Percentiles rank a stretch among this genome's conserved stretches.
Conservation (phyloP, 2,329 filamentous ascomycete species). For the Colletotrichum caudatum region DNA sequence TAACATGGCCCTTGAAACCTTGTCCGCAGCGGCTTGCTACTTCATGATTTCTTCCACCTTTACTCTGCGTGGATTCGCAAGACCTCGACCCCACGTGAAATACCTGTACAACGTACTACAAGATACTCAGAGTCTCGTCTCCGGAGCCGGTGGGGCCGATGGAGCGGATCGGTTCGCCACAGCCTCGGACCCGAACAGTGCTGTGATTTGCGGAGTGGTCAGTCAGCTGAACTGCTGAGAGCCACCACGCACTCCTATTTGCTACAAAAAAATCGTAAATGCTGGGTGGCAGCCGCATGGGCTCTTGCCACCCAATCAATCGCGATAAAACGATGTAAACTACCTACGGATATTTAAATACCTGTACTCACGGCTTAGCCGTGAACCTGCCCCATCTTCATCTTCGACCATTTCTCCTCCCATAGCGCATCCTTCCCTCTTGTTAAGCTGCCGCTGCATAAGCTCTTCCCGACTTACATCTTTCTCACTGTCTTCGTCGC, state of each 20-base stretch:
- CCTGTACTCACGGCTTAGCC: no score
- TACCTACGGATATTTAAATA: background rate
- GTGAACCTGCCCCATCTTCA: background rate
- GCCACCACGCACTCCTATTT: constrained; percentile 3
- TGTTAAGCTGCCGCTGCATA: background rate
- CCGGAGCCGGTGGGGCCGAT: background rate
- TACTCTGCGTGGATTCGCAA: background rate
- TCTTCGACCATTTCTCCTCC: background rate
- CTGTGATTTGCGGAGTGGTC: background rate
- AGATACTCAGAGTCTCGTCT: background rate
- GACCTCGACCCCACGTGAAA: no score
- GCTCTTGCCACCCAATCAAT: background rate
- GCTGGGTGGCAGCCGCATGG: background rate
- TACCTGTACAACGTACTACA: background rate
- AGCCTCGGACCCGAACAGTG: constrained; percentile 22
- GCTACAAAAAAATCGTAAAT: background rate
- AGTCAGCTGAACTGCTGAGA: constrained; percentile 3
- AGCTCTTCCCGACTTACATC: background rate
- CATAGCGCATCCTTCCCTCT: background rate
- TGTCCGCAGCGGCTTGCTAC: background rate
- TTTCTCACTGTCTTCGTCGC: background rate
- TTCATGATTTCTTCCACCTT: background rate
- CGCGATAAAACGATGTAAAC: no score
- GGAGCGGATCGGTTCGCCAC: constrained; percentile 4
- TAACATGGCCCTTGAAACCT: background rate